Evolutionary conservation across 2,329 filamentous ascomycete species (phyloP).

Genomic region (Sporothrix globosa): DNA sequence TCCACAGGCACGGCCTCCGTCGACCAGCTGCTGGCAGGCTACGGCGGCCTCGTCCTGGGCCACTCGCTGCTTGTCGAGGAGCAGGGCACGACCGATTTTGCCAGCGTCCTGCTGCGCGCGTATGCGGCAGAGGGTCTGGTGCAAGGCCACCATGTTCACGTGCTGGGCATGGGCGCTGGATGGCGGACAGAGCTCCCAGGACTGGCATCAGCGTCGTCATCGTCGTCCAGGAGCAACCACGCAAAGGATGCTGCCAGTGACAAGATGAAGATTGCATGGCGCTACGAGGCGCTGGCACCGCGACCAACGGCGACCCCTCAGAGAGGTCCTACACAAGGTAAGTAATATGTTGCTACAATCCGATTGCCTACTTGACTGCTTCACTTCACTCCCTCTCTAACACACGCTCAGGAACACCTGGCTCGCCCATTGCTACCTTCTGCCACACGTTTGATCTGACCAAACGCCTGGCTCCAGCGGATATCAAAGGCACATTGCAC

Average conservation of each 20-base stretch:
- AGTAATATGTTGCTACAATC: neutral
- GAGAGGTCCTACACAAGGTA: slow-evolving; percentile 10
- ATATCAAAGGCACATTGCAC: slow-evolving; percentile 55
- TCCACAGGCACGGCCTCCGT: slow-evolving; percentile 89
- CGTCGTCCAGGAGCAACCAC: slow-evolving; percentile 46
- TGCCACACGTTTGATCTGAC: slow-evolving; percentile 75
- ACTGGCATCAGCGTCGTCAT: slow-evolving; percentile 51
- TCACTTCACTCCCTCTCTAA: neutral
- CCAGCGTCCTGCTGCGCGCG: slow-evolving; percentile 79
- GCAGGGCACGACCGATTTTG: slow-evolving; percentile 91
- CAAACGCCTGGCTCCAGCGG: slow-evolving; percentile 59
- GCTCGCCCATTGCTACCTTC: slow-evolving; percentile 48
- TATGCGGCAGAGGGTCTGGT: slow-evolving; percentile 92
- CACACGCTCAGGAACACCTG: neutral
- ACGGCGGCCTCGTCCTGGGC: slow-evolving; percentile 81
- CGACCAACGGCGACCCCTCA: neutral
- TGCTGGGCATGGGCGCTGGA: slow-evolving; percentile 75
- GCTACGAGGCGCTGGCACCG: slow-evolving; percentile 76
- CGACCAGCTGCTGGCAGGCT: slow-evolving; percentile 82
- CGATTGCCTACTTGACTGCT: too few species aligned
- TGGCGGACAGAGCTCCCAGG: slow-evolving; percentile 88
- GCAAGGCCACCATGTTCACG: slow-evolving; percentile 86
- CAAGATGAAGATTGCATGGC: slow-evolving; percentile 99
- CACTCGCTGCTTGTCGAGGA: slow-evolving; percentile 82
- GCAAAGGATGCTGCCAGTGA: slow-evolving; percentile 54